Conservation (phyloP, 2,329 filamentous ascomycete genomes). For the Aspergillus tamarii region DNA sequence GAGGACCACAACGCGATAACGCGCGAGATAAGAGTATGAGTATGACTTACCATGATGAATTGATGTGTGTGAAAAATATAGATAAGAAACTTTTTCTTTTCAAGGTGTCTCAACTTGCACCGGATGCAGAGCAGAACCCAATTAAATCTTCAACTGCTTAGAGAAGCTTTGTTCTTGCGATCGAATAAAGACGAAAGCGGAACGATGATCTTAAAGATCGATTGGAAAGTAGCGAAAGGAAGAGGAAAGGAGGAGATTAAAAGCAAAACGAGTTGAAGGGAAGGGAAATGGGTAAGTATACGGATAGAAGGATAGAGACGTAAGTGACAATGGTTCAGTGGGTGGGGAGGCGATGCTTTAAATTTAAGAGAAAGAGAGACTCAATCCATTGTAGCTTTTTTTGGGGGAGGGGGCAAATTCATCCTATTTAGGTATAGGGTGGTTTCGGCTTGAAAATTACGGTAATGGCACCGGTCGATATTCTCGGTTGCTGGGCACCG, state of each 20-base stretch:
- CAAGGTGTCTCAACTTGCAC: slow-evolving; percentile 5
- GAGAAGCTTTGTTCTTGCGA: neutral
- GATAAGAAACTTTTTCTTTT: slow-evolving; percentile 6
- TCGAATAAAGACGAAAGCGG: slow-evolving; percentile 14
- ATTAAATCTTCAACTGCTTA: neutral
- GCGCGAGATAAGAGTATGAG: neutral
- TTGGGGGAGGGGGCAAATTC: slow-evolving; percentile 22
- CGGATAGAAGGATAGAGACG: slow-evolving; percentile 16
- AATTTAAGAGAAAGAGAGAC: slow-evolving; percentile 21
- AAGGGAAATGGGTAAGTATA: slow-evolving; percentile 24
- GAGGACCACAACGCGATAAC: neutral
- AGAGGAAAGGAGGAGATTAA: slow-evolving; percentile 19
- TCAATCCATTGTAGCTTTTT: slow-evolving; percentile 11
- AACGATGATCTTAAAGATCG: slow-evolving; percentile 16
- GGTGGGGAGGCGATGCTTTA: slow-evolving; percentile 25
- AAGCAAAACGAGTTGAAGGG: slow-evolving; percentile 26
- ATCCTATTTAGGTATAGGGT: slow-evolving; percentile 12
- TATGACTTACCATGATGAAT: slow-evolving; percentile 17
- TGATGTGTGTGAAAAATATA: slow-evolving; percentile 11
- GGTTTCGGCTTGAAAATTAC: slow-evolving; percentile 21
- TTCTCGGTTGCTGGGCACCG: slow-evolving; percentile 15
- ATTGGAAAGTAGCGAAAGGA: slow-evolving; percentile 17
- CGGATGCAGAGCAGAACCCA: slow-evolving; percentile 3
- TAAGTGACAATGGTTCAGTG: slow-evolving; percentile 19
- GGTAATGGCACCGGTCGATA: slow-evolving; percentile 5